Evolutionary conservation across 2,329 filamentous ascomycete genomes (phyloP), one percentile per base, ranked within the genome.

Genomic region (Lachnellula cervina): DNA sequence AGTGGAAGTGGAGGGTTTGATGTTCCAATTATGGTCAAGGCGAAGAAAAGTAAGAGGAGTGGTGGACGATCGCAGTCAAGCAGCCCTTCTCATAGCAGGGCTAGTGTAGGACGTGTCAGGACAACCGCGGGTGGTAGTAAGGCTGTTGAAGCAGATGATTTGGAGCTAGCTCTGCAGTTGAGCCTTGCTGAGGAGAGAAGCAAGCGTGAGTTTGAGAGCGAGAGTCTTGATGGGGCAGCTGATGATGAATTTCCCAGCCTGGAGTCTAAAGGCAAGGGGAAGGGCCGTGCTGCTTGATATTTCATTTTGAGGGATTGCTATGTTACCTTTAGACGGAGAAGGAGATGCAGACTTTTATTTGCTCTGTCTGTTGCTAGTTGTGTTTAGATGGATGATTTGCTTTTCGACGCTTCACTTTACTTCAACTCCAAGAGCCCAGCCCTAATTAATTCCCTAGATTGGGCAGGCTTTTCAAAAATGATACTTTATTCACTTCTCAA

Each of bases 151-250:
- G 67, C 69, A 52, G 80, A 81, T 50, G 84, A 86, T 61, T 61
- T 87, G 47, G 80, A 83, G 52, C 72, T 84, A 37, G 84, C 84
- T 2, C 68, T 87, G 49, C 76, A 77, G 58, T 71, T 87, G 21
- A 87, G 84, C 62, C 72, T 86, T 61, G 77, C 80, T 43, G 81
- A 85, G 59, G 76, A 80, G 54, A 70, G 76, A 61, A 71, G 70
- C 49, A 53, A 63, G 11, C 58, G 65, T 6, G 60, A 71, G 59
- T 63, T 63, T 49, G 62, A 62, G 37, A 64, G 55, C 43, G 61
- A 52, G 34, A 52, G 57, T 16, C 54, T 48, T 19, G 59, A 54
- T 46, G 60, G 58, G 54, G 59, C 21, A 11, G 17, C 52, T 13
- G 61, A 48, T 13, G 56, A 61, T 37, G 74, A 75, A 21, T 78